Conservation (phyloP, 768 basidiomycete genomes). For the Amanita jacksonii region DNA sequence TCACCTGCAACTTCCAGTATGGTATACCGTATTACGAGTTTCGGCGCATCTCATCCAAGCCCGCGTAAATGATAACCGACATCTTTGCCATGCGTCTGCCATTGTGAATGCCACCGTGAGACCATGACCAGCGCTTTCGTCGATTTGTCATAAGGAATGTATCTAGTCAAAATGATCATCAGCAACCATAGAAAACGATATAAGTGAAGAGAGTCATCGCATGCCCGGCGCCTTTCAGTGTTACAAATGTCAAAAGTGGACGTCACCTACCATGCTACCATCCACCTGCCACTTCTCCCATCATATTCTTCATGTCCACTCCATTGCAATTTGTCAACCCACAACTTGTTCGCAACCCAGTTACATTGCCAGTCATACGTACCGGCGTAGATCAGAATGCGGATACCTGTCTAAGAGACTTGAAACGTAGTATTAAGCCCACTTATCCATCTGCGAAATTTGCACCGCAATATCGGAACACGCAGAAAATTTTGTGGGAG, state of each 20-base stretch:
- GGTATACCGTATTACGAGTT: too few relatives aligned
- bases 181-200: slow-evolving; percentile 1
- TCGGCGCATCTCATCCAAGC: too few relatives aligned
- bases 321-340: slow-evolving; percentile 72
- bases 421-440: slow-evolving; percentile 56
- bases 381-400: slow-evolving; percentile 65
- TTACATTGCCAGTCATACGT: slow-evolving; percentile 78
- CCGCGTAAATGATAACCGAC: too few relatives aligned
- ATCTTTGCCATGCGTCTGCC: too few relatives aligned
- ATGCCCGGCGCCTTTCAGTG: slow-evolving; percentile 40
- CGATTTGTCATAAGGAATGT: slow-evolving; percentile 66
- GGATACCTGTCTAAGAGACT: slow-evolving; percentile 65
- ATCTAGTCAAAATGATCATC: slow-evolving; percentile 15
- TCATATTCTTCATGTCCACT: slow-evolving; percentile 46
- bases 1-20: too few relatives aligned
- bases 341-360: slow-evolving; percentile 67
- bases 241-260: slow-evolving; percentile 27
- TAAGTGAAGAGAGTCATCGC: slow-evolving; percentile 36
- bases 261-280: slow-evolving; percentile 38
- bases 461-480: slow-evolving; percentile 38
- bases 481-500: slow-evolving; percentile 41
- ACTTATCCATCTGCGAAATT: slow-evolving; percentile 59
- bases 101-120: slow-evolving; percentile 47
- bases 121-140: slow-evolving; percentile 54
- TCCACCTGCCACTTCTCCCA: slow-evolving; percentile 53